Evolutionary conservation across 768 basidiomycete species (phyloP), one percentile per base, ranked within the genome.

Genomic region (Exidia glandulosa): DNA sequence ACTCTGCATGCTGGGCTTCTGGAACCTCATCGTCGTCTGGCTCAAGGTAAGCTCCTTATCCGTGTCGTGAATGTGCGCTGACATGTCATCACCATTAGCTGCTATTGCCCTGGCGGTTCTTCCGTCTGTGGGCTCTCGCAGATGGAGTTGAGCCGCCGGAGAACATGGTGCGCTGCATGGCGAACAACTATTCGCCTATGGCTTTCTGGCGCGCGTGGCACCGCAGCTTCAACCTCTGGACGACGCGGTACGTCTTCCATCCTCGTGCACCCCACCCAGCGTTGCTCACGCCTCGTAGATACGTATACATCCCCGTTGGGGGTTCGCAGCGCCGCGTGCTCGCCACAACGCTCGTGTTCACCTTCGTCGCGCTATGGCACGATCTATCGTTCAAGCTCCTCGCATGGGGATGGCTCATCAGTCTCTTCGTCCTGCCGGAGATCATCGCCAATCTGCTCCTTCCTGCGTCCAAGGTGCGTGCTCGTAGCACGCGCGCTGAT

Each of bases 121-220:
- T 97, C 77, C 88, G 94, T 2, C 74, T 96, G 23, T 97, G 94
- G 93, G 87, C 94, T 2, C 75, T 98, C 25, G 70, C 82, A 5
- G 90, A 93, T 66, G 90, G 90, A 0, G 80, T 97, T 33, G 91
- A 96, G 66, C 88, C 93, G 0, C 96, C 95, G 0, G 96, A 99
- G 72, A 99, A 99, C 71, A 96, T 97, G 96, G 81, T 99, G 13
- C 82, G 96, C n/a, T 98, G 96, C 68, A 88, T 97, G 85, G 89
- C 85, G 25, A 99, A 98, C 71, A 98, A 97, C 70, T 97, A 97
- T 69, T 96, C 94, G 1, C 81, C 85, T 0, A 70, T 86, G 10
- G 93, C 93, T 0, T 98, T 99, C 72, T 98, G 96, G 96, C 74
- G 93, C 63, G 87, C 86, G 63, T 98, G 95, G 96, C 95, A 98